These are phyloP conservation scores for Paradendryphiella salina DNA, from an alignment of 2,329 filamentous ascomycete genomes.

Conservation along the genomic window DNA sequence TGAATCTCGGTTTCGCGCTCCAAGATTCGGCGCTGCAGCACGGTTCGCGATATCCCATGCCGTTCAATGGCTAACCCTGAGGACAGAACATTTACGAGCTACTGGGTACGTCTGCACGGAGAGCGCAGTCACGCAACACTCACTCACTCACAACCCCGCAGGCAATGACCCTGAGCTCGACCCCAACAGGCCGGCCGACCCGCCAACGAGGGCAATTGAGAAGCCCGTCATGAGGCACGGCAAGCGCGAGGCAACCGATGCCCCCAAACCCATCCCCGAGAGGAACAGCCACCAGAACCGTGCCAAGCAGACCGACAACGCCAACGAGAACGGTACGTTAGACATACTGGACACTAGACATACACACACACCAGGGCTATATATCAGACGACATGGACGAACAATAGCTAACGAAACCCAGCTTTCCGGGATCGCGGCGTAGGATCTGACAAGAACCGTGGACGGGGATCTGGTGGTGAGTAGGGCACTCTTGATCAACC, in stretches of 20 bases:
- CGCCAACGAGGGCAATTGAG: slow-evolving; percentile 86
- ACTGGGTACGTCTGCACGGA: slow-evolving; percentile 71
- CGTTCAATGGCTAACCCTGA: slow-evolving; percentile 43
- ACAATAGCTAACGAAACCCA: slow-evolving; percentile 48
- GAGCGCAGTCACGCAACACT: slow-evolving; percentile 13
- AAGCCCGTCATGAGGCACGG: slow-evolving; percentile 74
- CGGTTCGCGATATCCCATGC: neutral
- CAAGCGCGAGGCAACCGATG: slow-evolving; percentile 85
- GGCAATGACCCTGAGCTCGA: slow-evolving; percentile 72
- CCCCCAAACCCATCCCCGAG: slow-evolving; percentile 55
- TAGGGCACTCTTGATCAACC: slow-evolving; percentile 2
- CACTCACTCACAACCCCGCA: slow-evolving; percentile 45
- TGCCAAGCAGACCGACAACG: slow-evolving; percentile 59
- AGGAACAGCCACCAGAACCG: slow-evolving; percentile 35
- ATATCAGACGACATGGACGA: neutral
- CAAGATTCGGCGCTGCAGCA: slow-evolving; percentile 14
- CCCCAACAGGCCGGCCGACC: slow-evolving; percentile 73
- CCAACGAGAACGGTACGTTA: slow-evolving; percentile 84
- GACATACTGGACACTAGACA: neutral
- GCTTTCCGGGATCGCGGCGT: slow-evolving; percentile 88
- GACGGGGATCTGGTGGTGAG: slow-evolving; percentile 56
- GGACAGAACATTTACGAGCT: slow-evolving; percentile 93
- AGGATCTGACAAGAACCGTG: slow-evolving; percentile 80
- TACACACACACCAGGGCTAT: neutral
- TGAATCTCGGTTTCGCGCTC: slow-evolving; percentile 12